Base-by-base conservation (phyloP, 176 grass and related monocot species). In the Bromus sterilis region DNA sequence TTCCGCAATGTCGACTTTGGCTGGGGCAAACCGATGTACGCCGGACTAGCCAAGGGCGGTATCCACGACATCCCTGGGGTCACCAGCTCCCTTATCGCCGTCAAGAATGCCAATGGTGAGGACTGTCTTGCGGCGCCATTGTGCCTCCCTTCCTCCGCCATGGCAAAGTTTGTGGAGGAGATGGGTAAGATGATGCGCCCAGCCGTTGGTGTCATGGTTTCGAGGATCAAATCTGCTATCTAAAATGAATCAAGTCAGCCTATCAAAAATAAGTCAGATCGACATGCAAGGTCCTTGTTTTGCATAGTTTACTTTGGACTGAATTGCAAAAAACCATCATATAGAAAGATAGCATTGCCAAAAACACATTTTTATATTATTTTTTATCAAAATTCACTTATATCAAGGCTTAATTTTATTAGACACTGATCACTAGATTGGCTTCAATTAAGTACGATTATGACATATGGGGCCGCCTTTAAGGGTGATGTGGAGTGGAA, bases 1-100 rank as follows among this genome's bases (percentile, higher is more conserved):
- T 77, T 90, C 33, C 39, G 70, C 3, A 82, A 97, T 40, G 71
- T 97, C 2, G 89, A 97, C 86, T 94, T 87, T 25, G 89, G 94
- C 4, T 97, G 94, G 89, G 94, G 91, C 4, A 86, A 61, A 73
- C 66, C 94, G 0, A 66, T 46, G 32, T 92, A 94, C 69, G 89
- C 87, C 0, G 94, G 94, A 0, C 89, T 85, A 0, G 89, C 91
- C 2, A 90, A 88, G 68, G 91, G 87, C 21, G 85, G 84, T 0
- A 82, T 90, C 10, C 85, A 85, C 18, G 83, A 85, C 75, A 88
- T 94, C 29, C 89, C 94, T 1, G 87, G 94, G 4, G 61, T 94
- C 10, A 80, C 87, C 1, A 97, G 89, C 60, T 94, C 91, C 81
- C 69, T 83, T 56, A 86, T 97, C n/a, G 84, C 87, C 16, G 81